A percentile compares a stretch with the other conserved stretches of the same genome.
Evolutionary conservation across 176 grass and related monocot species (phyloP).

Genomic region (Tillandsia fasciculata): DNA sequence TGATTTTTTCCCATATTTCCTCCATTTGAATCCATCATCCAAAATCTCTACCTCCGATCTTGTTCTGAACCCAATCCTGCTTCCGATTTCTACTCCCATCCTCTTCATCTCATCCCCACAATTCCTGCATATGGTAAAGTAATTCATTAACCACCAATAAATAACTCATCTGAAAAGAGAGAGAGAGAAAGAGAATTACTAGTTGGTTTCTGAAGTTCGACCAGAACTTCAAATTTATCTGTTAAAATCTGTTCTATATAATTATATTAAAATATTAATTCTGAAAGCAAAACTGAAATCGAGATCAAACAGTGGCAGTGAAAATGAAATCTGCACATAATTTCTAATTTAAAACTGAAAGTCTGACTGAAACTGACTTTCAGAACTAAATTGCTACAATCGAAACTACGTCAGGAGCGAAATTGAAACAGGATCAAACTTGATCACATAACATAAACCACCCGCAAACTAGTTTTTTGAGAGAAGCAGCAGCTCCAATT

Average conservation of each 20-base stretch:
- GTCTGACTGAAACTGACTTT: too few relatives aligned
- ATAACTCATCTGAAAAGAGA: background rate
- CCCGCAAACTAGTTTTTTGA: background rate
- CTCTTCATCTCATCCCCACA: background rate
- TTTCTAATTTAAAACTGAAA: too few relatives aligned
- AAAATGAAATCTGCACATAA: too few relatives aligned
- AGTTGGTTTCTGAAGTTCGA: too few relatives aligned
- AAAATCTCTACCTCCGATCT: slow-evolving; percentile 70
- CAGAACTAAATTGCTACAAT: too few relatives aligned
- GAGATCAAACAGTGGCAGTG: too few relatives aligned
- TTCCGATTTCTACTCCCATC: background rate
- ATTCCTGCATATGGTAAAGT: background rate
- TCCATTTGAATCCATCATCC: slow-evolving; percentile 96
- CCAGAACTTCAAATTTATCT: too few relatives aligned
- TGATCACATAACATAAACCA: background rate
- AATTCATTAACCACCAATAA: background rate
- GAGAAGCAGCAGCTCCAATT: slow-evolving; percentile 5
- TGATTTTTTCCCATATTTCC: slow-evolving; percentile 96
- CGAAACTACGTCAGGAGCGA: too few relatives aligned
- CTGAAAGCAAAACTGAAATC: too few relatives aligned
- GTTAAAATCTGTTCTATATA: too few relatives aligned
- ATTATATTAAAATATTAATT: too few relatives aligned
- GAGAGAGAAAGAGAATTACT: background rate
- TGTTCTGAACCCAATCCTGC: slow-evolving; percentile 74
- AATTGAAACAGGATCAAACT: background rate